These are phyloP conservation scores for Climacium dendroides DNA, from an alignment of 225 moss, liverwort and hornwort genomes.

Conservation along the genomic window DNA sequence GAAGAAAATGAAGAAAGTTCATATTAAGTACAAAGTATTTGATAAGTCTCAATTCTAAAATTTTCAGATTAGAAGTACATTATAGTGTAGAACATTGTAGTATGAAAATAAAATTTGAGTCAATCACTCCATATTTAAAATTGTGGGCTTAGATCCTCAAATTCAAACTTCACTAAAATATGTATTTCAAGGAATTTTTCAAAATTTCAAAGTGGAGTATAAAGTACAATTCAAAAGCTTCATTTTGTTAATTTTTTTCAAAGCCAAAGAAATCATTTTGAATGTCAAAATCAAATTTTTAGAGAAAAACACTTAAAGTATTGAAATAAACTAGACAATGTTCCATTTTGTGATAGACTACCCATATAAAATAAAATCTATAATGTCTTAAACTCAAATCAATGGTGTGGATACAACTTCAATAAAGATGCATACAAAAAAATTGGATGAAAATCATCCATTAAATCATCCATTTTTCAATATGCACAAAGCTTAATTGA, in stretches of 20 bases:
- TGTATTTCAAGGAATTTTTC: neutral
- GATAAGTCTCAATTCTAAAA: too few relatives aligned
- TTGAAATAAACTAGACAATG: rapidly evolving
- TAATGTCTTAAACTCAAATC: rapidly evolving
- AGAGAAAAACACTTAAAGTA: neutral
- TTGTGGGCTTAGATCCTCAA: neutral
- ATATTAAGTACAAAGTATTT: neutral
- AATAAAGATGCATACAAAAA: rapidly evolving
- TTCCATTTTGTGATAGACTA: neutral
- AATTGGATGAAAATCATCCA: neutral
- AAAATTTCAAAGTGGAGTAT: neutral
- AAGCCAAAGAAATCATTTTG: rapidly evolving
- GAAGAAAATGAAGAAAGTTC: neutral
- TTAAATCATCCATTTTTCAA: too few relatives aligned
- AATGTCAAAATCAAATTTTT: neutral
- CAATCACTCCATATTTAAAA: neutral
- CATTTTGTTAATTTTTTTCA: neutral
- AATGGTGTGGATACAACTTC: neutral
- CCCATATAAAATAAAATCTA: too few relatives aligned
- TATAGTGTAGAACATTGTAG: neutral
- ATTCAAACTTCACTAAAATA: neutral
- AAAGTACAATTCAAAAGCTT: rapidly evolving
- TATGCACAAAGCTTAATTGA: neutral
- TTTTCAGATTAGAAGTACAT: rapidly evolving
- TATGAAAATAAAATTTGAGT: rapidly evolving